Conservation (phyloP, 2,329 filamentous ascomycete species). For the Scolecobasidium constrictum region DNA sequence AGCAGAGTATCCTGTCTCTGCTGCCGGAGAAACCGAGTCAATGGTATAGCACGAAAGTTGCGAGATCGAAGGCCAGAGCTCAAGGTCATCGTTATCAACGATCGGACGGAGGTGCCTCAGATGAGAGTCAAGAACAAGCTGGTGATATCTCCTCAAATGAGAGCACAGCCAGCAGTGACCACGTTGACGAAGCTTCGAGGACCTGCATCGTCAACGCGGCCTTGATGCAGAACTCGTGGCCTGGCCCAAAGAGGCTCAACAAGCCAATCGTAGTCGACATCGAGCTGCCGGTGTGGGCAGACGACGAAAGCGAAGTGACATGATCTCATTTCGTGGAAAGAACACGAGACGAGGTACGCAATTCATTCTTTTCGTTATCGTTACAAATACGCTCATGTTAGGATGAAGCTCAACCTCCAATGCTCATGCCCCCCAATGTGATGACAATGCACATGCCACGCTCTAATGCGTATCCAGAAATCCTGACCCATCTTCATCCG, state of each 20-base stretch:
- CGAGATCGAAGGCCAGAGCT: background rate
- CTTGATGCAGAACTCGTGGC: slow-evolving; percentile 55
- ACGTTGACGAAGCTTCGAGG: slow-evolving; percentile 33
- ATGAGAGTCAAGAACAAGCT: slow-evolving; percentile 2
- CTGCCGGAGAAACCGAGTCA: slow-evolving; percentile 21
- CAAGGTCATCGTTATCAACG: too few relatives aligned
- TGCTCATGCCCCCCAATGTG: too few relatives aligned
- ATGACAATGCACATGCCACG: too few relatives aligned
- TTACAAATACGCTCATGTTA: too few relatives aligned
- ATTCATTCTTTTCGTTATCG: too few relatives aligned
- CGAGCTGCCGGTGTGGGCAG: slow-evolving; percentile 51
- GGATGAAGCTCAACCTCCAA: too few relatives aligned
- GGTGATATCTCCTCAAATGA: too few relatives aligned
- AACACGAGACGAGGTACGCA: too few relatives aligned
- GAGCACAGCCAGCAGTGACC: slow-evolving; percentile 1
- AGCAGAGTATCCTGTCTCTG: slow-evolving; percentile 34
- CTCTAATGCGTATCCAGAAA: too few relatives aligned
- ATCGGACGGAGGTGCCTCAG: too few relatives aligned
- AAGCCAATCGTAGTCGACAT: slow-evolving; percentile 79
- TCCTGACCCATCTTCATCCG: too few relatives aligned
- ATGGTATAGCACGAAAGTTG: slow-evolving; percentile 17
- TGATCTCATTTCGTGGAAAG: too few relatives aligned
- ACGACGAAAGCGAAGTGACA: slow-evolving; percentile 11
- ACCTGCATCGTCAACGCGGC: slow-evolving; percentile 75
- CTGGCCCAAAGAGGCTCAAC: slow-evolving; percentile 52